phyloP scores from a whole-genome alignment of 1,284 basidiomycete genomes.

The Ceratobasidium sp. region DNA sequence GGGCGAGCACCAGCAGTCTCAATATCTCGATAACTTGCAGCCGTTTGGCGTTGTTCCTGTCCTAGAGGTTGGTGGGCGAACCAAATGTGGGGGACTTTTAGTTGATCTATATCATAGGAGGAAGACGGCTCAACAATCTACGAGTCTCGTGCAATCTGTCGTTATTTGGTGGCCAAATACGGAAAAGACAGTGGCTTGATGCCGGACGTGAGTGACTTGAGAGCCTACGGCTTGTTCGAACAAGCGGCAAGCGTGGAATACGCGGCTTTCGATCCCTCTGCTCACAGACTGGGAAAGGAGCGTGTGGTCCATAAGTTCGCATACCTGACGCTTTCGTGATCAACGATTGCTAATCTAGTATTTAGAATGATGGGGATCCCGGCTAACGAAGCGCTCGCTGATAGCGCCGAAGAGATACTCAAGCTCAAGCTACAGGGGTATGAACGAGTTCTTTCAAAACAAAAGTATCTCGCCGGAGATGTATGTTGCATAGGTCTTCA shows the following conservation, averaged over 20 bases:
- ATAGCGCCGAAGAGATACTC: conserved; percentile 51
- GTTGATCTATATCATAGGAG: neutral
- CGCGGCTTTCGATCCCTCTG: conserved; percentile 54
- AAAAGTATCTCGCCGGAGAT: conserved; percentile 66
- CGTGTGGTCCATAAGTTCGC: conserved; percentile 20
- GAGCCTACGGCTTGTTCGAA: conserved; percentile 57
- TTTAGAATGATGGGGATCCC: conserved; percentile 52
- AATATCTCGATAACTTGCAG: conserved; percentile 17
- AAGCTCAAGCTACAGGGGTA: conserved; percentile 62
- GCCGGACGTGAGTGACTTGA: conserved; percentile 55
- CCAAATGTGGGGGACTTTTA: too few relatives aligned
- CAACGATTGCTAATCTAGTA: neutral
- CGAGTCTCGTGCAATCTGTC: conserved; percentile 69
- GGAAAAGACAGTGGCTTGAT: conserved; percentile 55
- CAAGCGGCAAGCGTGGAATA: conserved; percentile 57
- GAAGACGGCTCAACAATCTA: conserved; percentile 47
- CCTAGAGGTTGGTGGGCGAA: conserved; percentile 8
- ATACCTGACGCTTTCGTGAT: too few relatives aligned
- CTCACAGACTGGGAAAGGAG: conserved; percentile 23
- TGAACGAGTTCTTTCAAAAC: conserved; percentile 64
- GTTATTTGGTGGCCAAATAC: conserved; percentile 67
- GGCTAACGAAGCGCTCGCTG: neutral
- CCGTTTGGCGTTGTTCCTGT: conserved; percentile 44
- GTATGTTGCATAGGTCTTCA: conserved; percentile 53
- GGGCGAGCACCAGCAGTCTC: conserved; percentile 12